Percentiles rank a stretch among this genome's conserved stretches.
Conservation (phyloP, 441 rosid species). For the Raphanus hybrid region DNA sequence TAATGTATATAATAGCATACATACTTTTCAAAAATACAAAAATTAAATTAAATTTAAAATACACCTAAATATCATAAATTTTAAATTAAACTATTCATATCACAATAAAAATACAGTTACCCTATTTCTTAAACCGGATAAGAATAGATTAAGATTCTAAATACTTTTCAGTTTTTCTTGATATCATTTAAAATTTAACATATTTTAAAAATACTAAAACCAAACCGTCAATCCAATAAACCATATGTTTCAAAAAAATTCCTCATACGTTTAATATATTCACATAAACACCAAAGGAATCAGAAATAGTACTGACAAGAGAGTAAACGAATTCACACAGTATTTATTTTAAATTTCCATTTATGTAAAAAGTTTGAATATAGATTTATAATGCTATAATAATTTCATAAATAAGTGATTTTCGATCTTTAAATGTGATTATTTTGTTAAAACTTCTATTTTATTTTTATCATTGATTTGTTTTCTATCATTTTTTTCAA, state of each 20-base stretch:
- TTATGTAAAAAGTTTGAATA: neutral
- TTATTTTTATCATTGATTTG: too few species aligned
- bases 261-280: neutral
- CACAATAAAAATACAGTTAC: neutral
- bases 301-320: neutral
- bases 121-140: neutral
- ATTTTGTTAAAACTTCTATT: neutral
- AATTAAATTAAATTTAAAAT: too few species aligned
- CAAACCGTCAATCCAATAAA: too few species aligned
- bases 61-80: neutral
- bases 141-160: neutral
- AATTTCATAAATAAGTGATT: neutral
- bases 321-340: neutral
- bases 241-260: too few species aligned
- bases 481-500: too few species aligned
- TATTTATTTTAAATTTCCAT: neutral
- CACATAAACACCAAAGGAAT: neutral
- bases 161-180: neutral
- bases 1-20: too few species aligned
- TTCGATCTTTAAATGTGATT: neutral
- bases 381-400: neutral
- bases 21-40: too few species aligned
- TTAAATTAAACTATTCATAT: neutral
- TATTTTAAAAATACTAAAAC: too few species aligned
- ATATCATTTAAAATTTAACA: too few species aligned